phyloP scores from a whole-genome alignment of 768 basidiomycete genomes.

The Epithele typhae region DNA sequence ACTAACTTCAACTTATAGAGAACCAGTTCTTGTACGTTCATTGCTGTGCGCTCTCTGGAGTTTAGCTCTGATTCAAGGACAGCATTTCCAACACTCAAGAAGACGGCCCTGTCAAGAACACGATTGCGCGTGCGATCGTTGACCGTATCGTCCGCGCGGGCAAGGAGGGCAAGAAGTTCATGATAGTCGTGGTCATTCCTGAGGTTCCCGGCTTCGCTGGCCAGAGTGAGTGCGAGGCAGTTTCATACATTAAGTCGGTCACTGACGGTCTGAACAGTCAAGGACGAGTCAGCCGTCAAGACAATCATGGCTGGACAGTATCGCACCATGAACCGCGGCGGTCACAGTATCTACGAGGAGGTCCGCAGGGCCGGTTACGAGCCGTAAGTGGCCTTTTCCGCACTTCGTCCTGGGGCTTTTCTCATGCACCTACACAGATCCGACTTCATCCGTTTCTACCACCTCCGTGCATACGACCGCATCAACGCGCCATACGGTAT shows the following conservation, averaged over 20 bases:
- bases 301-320: slow-evolving; percentile 88
- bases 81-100: slow-evolving; percentile 74
- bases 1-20: slow-evolving; percentile 31
- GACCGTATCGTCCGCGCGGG: slow-evolving; percentile 86
- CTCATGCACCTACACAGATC: slow-evolving; percentile 37
- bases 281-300: slow-evolving; percentile 56
- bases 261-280: slow-evolving; percentile 45
- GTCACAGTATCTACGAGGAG: slow-evolving; percentile 80
- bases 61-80: neutral
- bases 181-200: slow-evolving; percentile 83
- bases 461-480: slow-evolving; percentile 87
- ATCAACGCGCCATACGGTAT: slow-evolving; percentile 73
- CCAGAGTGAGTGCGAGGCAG: slow-evolving; percentile 7
- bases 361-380: slow-evolving; percentile 73
- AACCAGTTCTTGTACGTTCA: slow-evolving; percentile 88
- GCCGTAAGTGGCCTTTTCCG: slow-evolving; percentile 40
- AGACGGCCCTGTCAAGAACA: slow-evolving; percentile 66
- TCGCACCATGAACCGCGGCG: slow-evolving; percentile 87
- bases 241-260: no score
- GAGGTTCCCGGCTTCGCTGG: slow-evolving; percentile 91
- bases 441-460: slow-evolving; percentile 89
- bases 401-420: neutral
- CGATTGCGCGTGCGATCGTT: slow-evolving; percentile 78
- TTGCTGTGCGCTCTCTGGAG: no score
- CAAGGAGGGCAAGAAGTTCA: slow-evolving; percentile 65